These are phyloP conservation scores for Populus hybrid DNA, from an alignment of 441 rosid genomes.

Conservation along the genomic window DNA sequence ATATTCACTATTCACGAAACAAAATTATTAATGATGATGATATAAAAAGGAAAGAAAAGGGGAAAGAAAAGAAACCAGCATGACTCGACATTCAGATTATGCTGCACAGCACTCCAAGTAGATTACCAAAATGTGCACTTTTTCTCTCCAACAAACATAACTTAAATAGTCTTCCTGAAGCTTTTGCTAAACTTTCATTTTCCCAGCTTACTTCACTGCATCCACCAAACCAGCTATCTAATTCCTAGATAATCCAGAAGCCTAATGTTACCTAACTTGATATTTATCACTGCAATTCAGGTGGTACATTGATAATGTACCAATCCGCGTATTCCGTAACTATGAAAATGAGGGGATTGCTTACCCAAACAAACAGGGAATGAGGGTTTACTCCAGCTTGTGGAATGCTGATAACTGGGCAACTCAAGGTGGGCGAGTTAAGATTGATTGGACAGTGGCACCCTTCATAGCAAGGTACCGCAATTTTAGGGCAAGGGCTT, in stretches of 20 bases:
- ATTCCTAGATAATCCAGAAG: background rate
- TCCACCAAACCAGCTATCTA: slow-evolving; percentile 6
- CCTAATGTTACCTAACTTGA: background rate
- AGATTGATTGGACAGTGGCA: slow-evolving; percentile 52
- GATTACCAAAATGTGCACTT: background rate
- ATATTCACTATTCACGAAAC: no score
- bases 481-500: slow-evolving; percentile 43
- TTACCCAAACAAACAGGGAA: slow-evolving; percentile 50
- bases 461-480: slow-evolving; percentile 54
- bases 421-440: slow-evolving; percentile 50
- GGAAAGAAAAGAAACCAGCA: background rate
- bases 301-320: slow-evolving; percentile 51
- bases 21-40: background rate
- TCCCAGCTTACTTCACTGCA: slow-evolving; percentile 1
- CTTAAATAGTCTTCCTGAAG: background rate
- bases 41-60: background rate
- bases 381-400: slow-evolving; percentile 57
- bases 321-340: slow-evolving; percentile 62
- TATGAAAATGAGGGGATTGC: slow-evolving; percentile 42
- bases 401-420: slow-evolving; percentile 78
- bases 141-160: background rate
- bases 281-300: slow-evolving; percentile 22
- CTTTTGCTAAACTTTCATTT: background rate
- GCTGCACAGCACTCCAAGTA: background rate
- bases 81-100: background rate